A percentile compares a stretch with the other conserved stretches of the same genome.
Conservation (phyloP, 116 monocot genomes). For the Phalaenopsis hybrid region DNA sequence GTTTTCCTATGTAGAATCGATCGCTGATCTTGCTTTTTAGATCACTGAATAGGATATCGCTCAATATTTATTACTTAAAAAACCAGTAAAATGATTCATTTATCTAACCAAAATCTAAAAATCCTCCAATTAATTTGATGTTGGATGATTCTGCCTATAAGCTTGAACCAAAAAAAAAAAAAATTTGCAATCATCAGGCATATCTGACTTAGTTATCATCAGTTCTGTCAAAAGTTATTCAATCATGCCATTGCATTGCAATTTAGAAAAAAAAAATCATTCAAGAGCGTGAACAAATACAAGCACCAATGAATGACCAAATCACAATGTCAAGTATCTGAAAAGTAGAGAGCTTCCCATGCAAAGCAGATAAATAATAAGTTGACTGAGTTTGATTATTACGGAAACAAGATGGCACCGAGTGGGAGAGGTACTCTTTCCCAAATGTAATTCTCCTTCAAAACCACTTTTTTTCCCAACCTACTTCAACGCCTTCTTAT, state of each 20-base stretch:
- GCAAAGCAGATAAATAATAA: not conserved
- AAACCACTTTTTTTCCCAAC: too few species aligned
- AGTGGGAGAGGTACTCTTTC: not conserved
- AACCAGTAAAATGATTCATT: not conserved
- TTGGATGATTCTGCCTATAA: not conserved
- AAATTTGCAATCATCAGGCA: not conserved
- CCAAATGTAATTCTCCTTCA: not conserved
- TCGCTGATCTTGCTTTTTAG: not conserved
- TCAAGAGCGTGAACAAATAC: too few species aligned
- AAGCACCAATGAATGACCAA: too few species aligned
- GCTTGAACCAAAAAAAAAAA: not conserved
- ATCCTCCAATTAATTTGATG: not conserved
- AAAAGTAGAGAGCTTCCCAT: not conserved
- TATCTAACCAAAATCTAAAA: not conserved
- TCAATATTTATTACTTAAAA: not conserved
- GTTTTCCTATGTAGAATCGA: not conserved
- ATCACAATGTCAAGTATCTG: not conserved
- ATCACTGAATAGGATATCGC: not conserved
- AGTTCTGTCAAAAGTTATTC: not conserved
- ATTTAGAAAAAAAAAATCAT: too few species aligned
- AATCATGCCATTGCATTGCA: not conserved
- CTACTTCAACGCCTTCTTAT: too few species aligned
- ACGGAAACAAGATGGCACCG: not conserved
- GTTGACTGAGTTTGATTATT: not conserved
- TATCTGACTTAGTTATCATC: not conserved